Evolutionary conservation across 306 rosid genomes (phyloP).

Genomic region (Vigna radiata): DNA sequence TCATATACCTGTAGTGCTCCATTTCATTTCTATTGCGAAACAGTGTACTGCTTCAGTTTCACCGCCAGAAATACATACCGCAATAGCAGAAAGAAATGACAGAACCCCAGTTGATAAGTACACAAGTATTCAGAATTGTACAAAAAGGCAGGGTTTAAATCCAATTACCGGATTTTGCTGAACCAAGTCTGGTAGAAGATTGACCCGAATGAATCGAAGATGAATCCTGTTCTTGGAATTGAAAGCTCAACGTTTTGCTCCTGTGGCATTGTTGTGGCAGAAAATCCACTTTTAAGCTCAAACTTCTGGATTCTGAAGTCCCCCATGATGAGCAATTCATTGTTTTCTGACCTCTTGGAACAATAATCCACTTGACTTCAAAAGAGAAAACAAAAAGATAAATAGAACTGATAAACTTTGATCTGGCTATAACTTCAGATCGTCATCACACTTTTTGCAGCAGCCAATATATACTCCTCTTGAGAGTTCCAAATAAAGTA

Average conservation of each 20-base stretch:
- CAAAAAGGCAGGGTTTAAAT: slow-evolving; percentile 1
- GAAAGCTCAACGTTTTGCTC: slow-evolving; percentile 57
- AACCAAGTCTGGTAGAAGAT: slow-evolving; percentile 55
- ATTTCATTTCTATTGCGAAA: background rate
- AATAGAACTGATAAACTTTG: background rate
- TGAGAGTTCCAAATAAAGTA: background rate
- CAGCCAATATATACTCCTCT: slow-evolving; percentile 7
- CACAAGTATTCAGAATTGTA: background rate
- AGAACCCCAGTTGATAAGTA: slow-evolving; percentile 19
- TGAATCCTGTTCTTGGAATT: slow-evolving; percentile 65
- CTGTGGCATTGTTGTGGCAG: slow-evolving; percentile 54
- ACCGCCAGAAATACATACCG: too few relatives aligned
- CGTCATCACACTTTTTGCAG: background rate
- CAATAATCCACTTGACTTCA: slow-evolving; percentile 41
- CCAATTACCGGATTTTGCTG: slow-evolving; percentile 55
- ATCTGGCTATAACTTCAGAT: slow-evolving; percentile 35
- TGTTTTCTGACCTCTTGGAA: slow-evolving; percentile 35
- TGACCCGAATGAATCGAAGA: slow-evolving; percentile 68
- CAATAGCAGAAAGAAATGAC: slow-evolving; percentile 19
- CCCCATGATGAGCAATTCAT: slow-evolving; percentile 55
- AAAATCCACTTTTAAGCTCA: slow-evolving; percentile 59
- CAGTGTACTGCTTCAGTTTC: background rate
- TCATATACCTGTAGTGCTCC: background rate
- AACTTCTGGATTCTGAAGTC: slow-evolving; percentile 50
- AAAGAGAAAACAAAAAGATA: background rate